Conservation (phyloP, 805 yeast genomes). For the Kregervanrija delftensis region DNA sequence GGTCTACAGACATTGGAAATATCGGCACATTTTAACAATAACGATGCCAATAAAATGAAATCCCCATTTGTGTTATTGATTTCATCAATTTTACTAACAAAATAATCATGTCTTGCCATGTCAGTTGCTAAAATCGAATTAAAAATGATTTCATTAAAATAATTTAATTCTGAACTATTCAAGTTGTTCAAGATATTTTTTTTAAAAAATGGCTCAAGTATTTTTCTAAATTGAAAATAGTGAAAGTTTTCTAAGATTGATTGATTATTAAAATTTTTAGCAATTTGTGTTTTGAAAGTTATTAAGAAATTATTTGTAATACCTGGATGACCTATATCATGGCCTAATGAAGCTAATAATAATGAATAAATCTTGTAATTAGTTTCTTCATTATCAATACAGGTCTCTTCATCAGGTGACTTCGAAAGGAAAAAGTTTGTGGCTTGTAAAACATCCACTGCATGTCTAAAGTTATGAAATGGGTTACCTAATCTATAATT, state of each 20-base stretch:
- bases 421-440: constrained; percentile 52
- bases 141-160: constrained; percentile 8
- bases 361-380: constrained; percentile 37
- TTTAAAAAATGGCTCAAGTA: constrained; percentile 21
- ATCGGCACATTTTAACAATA: constrained; percentile 90
- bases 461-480: constrained; percentile 94
- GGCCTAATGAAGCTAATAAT: constrained; percentile 82
- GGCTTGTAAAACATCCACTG: constrained; percentile 92
- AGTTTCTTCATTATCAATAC: constrained; percentile 5
- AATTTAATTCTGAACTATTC: constrained; percentile 30
- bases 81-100: constrained; percentile 46
- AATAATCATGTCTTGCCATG: constrained; percentile 82
- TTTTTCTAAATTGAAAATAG: constrained; percentile 49
- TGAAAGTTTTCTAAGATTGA: constrained; percentile 84
- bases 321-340: constrained; percentile 96
- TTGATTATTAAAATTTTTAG: constrained; percentile 51
- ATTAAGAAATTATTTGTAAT: constrained; percentile 73
- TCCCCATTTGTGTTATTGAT: constrained; percentile 20
- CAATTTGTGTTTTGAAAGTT: constrained; percentile 54
- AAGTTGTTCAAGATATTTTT: constrained; percentile 33
- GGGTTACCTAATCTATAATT: constrained; percentile 81
- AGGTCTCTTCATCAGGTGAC: neutral
- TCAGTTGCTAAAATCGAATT: constrained; percentile 70
- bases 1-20: constrained; percentile 89
- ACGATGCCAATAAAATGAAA: constrained; percentile 44